Percentiles rank a stretch among this genome's conserved stretches.
These are phyloP conservation scores for Wickerhamiella kurtzmanii DNA, from an alignment of 805 yeast species.

Conservation along the genomic window DNA sequence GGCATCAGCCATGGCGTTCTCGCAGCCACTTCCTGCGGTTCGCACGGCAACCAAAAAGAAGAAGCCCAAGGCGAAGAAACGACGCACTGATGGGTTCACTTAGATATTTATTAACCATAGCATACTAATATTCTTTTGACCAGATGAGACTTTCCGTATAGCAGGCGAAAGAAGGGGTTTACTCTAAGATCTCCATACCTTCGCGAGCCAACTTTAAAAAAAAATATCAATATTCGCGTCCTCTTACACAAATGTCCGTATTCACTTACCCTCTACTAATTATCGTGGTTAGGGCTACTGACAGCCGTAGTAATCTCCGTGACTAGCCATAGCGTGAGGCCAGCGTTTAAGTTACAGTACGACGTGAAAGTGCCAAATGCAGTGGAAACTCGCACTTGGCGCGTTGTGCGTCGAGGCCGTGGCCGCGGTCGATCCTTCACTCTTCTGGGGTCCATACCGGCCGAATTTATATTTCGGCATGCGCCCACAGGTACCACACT, in stretches of 20 bases:
- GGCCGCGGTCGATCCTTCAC: slow-evolving; percentile 28
- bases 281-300: neutral
- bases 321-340: neutral
- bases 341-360: no score
- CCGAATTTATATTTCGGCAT: slow-evolving; percentile 78
- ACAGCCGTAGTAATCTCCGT: neutral
- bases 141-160: neutral
- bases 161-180: no score
- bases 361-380: neutral
- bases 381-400: neutral
- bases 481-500: slow-evolving; percentile 65
- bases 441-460: slow-evolving; percentile 88
- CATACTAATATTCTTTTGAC: neutral
- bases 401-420: neutral
- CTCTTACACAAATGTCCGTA: no score
- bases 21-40: slow-evolving; percentile 13
- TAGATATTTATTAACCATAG: neutral
- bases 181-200: no score
- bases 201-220: no score
- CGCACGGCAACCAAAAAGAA: slow-evolving; percentile 3
- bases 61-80: slow-evolving; percentile 2
- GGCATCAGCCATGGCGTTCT: slow-evolving; percentile 6
- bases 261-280: no score
- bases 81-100: slow-evolving; percentile 9
- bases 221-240: no score